phyloP scores from a whole-genome alignment of 1,284 basidiomycete genomes.

The Afroboletus lepidellus region DNA sequence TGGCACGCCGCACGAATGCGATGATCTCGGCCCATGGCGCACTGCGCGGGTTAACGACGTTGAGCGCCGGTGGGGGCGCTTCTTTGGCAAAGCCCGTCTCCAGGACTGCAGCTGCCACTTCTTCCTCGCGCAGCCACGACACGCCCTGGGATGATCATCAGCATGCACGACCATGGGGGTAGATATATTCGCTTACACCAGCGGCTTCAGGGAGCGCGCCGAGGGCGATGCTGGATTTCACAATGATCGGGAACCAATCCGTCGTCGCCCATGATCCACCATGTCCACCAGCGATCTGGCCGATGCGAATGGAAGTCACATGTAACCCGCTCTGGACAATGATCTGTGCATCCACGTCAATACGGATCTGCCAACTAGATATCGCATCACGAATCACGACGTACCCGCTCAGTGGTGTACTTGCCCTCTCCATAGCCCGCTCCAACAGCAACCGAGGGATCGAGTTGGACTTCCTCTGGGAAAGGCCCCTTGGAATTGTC shows the following conservation, averaged over 20 bases:
- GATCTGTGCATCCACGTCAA: slow-evolving; percentile 13
- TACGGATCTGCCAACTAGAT: no score
- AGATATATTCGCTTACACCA: slow-evolving; percentile 23
- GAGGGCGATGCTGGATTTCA: slow-evolving; percentile 30
- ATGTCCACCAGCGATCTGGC: slow-evolving; percentile 30
- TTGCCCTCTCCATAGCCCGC: slow-evolving; percentile 37
- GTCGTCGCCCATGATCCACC: slow-evolving; percentile 31
- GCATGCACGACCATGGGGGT: background rate
- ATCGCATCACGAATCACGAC: background rate
- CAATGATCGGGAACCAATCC: slow-evolving; percentile 34
- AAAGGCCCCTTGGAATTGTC: slow-evolving; percentile 33
- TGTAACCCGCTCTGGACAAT: slow-evolving; percentile 25
- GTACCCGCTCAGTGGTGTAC: slow-evolving; percentile 37
- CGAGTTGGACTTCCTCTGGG: slow-evolving; percentile 33
- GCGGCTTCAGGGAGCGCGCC: slow-evolving; percentile 28
- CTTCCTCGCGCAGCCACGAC: slow-evolving; percentile 25
- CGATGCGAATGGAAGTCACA: slow-evolving; percentile 29
- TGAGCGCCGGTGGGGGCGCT: slow-evolving; percentile 16
- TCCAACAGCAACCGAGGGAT: slow-evolving; percentile 24
- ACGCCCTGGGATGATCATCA: slow-evolving; percentile 13
- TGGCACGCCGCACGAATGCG: slow-evolving; percentile 7
- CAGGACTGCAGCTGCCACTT: slow-evolving; percentile 17
- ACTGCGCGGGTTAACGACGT: slow-evolving; percentile 26
- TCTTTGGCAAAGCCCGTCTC: slow-evolving; percentile 14
- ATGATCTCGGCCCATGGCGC: slow-evolving; percentile 20